Base-by-base conservation (phyloP, 768 basidiomycete genomes). In the Boletus vermiculosoides region DNA sequence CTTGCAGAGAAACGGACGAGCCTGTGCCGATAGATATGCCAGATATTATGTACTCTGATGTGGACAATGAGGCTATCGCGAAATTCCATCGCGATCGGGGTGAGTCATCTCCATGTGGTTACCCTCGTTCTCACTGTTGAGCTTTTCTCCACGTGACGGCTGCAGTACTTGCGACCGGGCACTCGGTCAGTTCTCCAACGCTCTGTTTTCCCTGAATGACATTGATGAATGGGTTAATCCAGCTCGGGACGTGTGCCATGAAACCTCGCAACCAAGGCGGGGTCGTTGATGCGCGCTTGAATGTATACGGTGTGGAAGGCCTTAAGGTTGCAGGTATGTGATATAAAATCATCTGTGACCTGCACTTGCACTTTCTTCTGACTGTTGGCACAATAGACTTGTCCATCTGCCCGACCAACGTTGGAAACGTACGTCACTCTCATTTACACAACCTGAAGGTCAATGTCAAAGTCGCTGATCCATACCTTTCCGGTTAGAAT, bases 241-340 rank as follows among this genome's bases (percentile, higher is more conserved):
- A 86, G 84, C 73, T 84, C 4, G 86, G 86, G 39, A 88, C 86
- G 0, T 87, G 85, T 54, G 79, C 85, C 0, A 88, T 88, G 87
- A 86, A 86, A 66, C 77, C 83, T 0, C 78, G 80, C 2, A 75
- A 81, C 12, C 51, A 78, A 31, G 79, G 78, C 2, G 88, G 87
- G 5, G 87, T 90, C 7, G 84, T 89, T 4, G 85, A 89, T 61
- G 54, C 77, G 5, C 72, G 72, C 28, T 66, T 88, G 46, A 85
- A 83, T 54, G 86, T 88, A 8, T 86, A 88, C 59, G 84, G 85
- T 0, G 77, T 84, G 2, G 54, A 75, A 55, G 76, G 78, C 23
- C 72, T 89, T 46, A 86, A 88, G 63, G 77, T 89, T 12, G 84
- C 83, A 47, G 85, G 82, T 82, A 54, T 5, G 73, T 33, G 9